Percentiles rank a stretch among this genome's conserved stretches.
phyloP scores from a whole-genome alignment of 805 yeast species.

The Candida odintsovae region DNA sequence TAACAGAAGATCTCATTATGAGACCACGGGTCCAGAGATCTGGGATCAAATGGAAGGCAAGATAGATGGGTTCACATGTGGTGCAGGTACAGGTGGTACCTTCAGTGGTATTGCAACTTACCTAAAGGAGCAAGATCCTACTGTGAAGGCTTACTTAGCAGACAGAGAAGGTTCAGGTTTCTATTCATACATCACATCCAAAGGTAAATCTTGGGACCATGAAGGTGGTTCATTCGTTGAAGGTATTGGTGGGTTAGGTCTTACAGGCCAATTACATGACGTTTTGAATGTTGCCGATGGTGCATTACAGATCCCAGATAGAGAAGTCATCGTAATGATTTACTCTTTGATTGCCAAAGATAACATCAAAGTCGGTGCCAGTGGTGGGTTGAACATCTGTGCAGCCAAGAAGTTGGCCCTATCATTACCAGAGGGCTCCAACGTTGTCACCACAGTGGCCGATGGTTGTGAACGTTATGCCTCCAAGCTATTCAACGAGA shows the following conservation, averaged over 20 bases:
- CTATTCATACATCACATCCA: constrained; percentile 14
- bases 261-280: constrained; percentile 19
- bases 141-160: constrained; percentile 49
- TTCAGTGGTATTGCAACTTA: constrained; percentile 65
- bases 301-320: constrained; percentile 13
- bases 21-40: constrained; percentile 75
- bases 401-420: constrained; percentile 19
- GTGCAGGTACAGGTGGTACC: constrained; percentile 86
- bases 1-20: constrained; percentile 68
- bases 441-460: constrained; percentile 21
- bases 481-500: constrained; percentile 17
- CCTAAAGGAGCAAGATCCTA: constrained; percentile 42
- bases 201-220: constrained; percentile 17
- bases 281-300: constrained; percentile 14
- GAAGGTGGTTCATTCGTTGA: constrained; percentile 23
- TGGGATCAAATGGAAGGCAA: constrained; percentile 48
- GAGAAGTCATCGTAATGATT: constrained; percentile 12
- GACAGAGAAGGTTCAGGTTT: constrained; percentile 84
- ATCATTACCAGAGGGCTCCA: constrained; percentile 21
- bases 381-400: constrained; percentile 18
- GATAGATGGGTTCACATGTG: constrained; percentile 61
- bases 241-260: constrained; percentile 21
- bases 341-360: constrained; percentile 15
- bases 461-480: constrained; percentile 20
- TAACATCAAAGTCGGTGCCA: constrained; percentile 19